These are phyloP conservation scores for Trypanosoma rangeli DNA, from an alignment of 208 protist genomes.

Conservation along the genomic window DNA sequence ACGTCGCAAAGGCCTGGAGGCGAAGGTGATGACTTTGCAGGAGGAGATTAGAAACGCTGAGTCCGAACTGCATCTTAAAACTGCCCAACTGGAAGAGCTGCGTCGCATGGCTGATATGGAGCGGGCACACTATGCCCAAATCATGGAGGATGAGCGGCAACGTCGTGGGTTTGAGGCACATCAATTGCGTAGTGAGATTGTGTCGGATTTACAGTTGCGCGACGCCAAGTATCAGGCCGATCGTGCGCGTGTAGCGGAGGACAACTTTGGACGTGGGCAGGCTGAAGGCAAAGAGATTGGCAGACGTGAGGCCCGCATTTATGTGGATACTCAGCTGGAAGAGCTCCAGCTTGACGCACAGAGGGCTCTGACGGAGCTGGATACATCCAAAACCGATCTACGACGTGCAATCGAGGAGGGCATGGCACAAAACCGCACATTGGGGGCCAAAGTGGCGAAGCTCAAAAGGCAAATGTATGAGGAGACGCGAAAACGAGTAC, in stretches of 20 bases:
- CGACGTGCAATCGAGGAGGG: conserved; percentile 50
- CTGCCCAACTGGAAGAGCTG: conserved; percentile 40
- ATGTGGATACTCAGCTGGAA: conserved; percentile 43
- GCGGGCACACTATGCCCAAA: conserved; percentile 47
- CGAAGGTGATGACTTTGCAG: conserved; percentile 36
- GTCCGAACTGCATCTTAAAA: conserved; percentile 38
- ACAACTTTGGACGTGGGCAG: conserved; percentile 56
- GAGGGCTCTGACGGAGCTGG: conserved; percentile 46
- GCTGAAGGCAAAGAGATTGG: conserved; percentile 54
- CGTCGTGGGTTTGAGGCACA: conserved; percentile 47
- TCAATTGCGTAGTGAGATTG: conserved; percentile 66
- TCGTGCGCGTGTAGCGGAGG: conserved; percentile 47
- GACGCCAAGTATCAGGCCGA: conserved; percentile 55
- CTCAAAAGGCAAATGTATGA: conserved; percentile 33
- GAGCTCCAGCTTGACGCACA: conserved; percentile 62
- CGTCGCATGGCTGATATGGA: conserved; percentile 53
- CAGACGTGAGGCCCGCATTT: conserved; percentile 34
- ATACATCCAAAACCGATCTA: conserved; percentile 52
- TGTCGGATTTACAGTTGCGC: conserved; percentile 54
- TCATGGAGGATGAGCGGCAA: conserved; percentile 76
- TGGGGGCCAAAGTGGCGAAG: conserved; percentile 28
- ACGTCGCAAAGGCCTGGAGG: conserved; percentile 41
- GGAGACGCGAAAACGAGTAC: conserved; percentile 22
- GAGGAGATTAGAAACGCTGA: conserved; percentile 33
- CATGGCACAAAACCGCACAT: conserved; percentile 38